Evolutionary conservation across 441 rosid species (phyloP).

Genomic region (Bocquillonia castaneifolia): DNA sequence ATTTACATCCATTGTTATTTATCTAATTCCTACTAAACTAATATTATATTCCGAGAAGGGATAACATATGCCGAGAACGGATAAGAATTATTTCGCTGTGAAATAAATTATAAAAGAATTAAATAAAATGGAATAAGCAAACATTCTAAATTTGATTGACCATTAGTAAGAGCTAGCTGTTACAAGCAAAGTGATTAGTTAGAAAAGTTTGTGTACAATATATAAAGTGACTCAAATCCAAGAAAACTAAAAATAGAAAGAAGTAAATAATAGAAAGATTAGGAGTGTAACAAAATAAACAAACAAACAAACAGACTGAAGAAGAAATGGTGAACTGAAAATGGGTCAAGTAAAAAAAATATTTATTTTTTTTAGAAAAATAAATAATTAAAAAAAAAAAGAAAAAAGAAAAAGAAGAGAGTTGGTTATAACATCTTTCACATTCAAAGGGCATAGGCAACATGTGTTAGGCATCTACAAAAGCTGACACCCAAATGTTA

Average conservation of each 20-base stretch:
- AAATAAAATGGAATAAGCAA: no score
- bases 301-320: constrained; percentile 14
- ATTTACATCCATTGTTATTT: no score
- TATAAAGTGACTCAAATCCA: background rate
- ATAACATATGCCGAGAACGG: no score
- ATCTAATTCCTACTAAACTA: no score
- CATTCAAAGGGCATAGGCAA: constrained; percentile 24
- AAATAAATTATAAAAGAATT: no score
- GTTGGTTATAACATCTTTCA: constrained; percentile 36
- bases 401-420: background rate
- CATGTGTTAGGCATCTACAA: constrained; percentile 30
- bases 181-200: background rate
- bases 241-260: background rate
- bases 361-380: no score
- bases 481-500: constrained; percentile 24
- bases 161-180: no score
- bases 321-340: background rate
- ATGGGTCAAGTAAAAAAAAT: background rate
- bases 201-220: background rate
- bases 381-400: no score
- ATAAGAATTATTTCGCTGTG: no score
- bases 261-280: constrained; percentile 7
- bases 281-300: no score
- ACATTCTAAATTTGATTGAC: no score
- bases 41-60: no score